phyloP scores from a whole-genome alignment of 2,329 filamentous ascomycete species.

The Nemania sp. region DNA sequence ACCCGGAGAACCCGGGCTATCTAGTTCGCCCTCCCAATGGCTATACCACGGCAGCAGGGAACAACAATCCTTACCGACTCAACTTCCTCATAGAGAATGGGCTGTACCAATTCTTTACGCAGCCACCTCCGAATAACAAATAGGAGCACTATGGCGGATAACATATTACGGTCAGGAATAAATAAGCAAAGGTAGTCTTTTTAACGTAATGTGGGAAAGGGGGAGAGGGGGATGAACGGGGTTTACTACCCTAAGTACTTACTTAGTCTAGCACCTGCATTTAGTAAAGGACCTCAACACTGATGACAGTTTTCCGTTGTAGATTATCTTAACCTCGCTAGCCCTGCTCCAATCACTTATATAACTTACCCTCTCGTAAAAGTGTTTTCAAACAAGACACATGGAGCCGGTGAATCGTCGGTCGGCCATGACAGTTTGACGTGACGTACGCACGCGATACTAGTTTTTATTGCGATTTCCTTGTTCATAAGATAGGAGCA shows the following conservation, averaged over 20 bases:
- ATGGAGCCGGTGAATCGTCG: conserved; percentile 2
- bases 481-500: not conserved
- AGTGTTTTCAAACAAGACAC: not conserved
- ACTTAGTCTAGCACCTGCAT: not conserved
- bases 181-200: too few species aligned
- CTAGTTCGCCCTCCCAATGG: conserved; percentile 6
- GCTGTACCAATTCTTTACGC: conserved; percentile 7
- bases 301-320: not conserved
- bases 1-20: conserved; percentile 10
- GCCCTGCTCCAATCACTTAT: conserved; percentile 1
- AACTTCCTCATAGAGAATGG: conserved; percentile 11
- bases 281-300: not conserved
- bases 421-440: conserved; percentile 3
- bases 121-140: conserved; percentile 1
- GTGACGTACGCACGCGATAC: conserved; percentile 7
- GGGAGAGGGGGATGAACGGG: too few species aligned
- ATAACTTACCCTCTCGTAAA: conserved; percentile 7
- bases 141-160: not conserved
- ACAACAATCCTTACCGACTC: conserved; percentile 6
- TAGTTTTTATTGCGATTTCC: not conserved
- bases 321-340: not conserved
- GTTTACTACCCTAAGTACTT: not conserved
- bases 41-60: conserved; percentile 11
- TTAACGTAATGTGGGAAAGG: too few species aligned
- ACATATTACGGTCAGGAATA: too few species aligned